Base-by-base conservation (phyloP, 805 yeast species). In the Starmerella cellae region DNA sequence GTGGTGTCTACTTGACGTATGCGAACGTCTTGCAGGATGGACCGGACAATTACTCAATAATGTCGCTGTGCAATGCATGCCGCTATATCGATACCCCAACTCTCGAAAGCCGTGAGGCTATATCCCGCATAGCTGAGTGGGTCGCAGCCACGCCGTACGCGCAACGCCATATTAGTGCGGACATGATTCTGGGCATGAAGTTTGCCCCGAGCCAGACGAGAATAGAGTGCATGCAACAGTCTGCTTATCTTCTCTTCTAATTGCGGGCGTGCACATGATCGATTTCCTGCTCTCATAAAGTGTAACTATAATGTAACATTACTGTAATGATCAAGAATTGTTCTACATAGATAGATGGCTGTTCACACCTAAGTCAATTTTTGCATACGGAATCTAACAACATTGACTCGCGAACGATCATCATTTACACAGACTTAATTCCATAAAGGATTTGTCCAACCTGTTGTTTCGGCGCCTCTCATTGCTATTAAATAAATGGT, bases 1-100 rank as follows among this genome's bases (percentile, higher is more conserved):
- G 63, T 3, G 50, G 58, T 32, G 56, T 63, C 20, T 67, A 73
- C 28, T 46, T 58, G 19, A 58, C 57, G 16, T 59, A 55, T 38
- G 49, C 51, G 17, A 34, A 36, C 2, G 47, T 42, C 14, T n/a
- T 29, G 30, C 13, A 11, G 14, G 23, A 18, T 13, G 37, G 30
- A 5, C 17, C 36, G 9, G 36, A 38, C 16, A 20, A 21, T 22
- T 24, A 38, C 23, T 31, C 36, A 13, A 22, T 41, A 11, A 21
- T 31, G 18, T 18, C 31, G 2, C 24, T 48, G 18, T 36, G 43
- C 28, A 34, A 34, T 21, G 38, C 41, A 2, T 47, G 46, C 23
- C 26, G 37, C 5, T 31, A 27, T 23, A 39, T 41, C 6, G 30
- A 28, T 9, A 39, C 47, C 11, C 48, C 51, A 11, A 51, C 42